Base-by-base conservation (phyloP, 192 early-diverging fungal species). In the Gamsiella multidivaricata region DNA sequence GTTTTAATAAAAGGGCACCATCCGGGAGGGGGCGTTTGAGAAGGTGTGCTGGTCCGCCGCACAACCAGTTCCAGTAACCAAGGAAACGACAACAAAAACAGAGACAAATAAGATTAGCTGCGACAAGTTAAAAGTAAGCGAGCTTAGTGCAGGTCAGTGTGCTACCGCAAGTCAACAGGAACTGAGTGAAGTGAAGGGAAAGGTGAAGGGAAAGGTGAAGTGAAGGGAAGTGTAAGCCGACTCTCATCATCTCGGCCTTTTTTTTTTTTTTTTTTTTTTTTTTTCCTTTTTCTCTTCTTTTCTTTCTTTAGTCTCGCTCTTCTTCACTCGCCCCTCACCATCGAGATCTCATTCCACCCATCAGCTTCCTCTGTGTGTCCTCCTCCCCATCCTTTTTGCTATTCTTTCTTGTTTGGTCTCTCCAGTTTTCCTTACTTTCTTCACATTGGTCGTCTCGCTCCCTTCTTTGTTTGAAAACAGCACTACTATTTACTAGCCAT, bases 261-360 rank as follows among this genome's bases (percentile, higher is more conserved):
- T 41, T 46, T 20, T 54, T 18, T 63, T 51, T 63, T 20, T 22
- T 33, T 18, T 53, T 64, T 64, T 64, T 46, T 23, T 49, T 12
- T 8, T 12, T 23, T 47, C 11, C 47, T 53, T 26, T 22, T 12
- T 67, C 22, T 31, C 31, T 42, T 52, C 22, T 60, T 60, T 32
- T 23, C 46, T 32, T 31, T 20, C 33, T 43, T 45, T 52, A 37
- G 33, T 33, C 25, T 47, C 45, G n/a, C n/a, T 55, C 26, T 5
- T 61, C 25, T 54, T 45, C 36, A 2, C 41, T 52, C 25, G 5
- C 14, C n/a, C n/a, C n/a, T n/a, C n/a, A n/a, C n/a, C n/a, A n/a
- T n/a, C n/a, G n/a, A n/a, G n/a, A n/a, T 31, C 28, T 69, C 43
- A 23, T 34, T 14, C 17, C 14, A 6, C 18, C 34, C 23, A 28